Percentiles rank a stretch among this genome's conserved stretches.
Conservation (phyloP, 2,329 filamentous ascomycete species). For the Trichoderma arundinaceum region DNA sequence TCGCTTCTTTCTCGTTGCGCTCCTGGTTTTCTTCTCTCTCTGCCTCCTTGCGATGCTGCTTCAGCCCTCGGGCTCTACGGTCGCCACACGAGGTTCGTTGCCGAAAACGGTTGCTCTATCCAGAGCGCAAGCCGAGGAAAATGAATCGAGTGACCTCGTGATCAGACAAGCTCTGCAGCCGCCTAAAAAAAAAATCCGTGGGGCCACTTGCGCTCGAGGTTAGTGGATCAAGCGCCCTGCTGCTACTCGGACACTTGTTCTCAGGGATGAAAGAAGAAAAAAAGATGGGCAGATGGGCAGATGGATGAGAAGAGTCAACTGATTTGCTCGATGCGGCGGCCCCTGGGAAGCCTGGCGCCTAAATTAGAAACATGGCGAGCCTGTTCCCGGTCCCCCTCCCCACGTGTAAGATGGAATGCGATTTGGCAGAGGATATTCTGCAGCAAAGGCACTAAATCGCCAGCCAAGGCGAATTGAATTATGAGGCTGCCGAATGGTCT, state of each 20-base stretch:
- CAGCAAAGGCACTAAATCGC: too few species aligned
- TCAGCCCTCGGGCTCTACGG: neutral
- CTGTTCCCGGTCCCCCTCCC: neutral
- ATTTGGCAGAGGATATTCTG: too few species aligned
- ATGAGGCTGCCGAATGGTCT: neutral
- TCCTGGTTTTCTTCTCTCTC: neutral
- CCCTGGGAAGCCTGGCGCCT: slow-evolving; percentile 16
- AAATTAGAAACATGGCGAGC: slow-evolving; percentile 14
- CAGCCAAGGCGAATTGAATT: neutral
- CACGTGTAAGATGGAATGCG: neutral
- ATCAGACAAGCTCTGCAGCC: slow-evolving; percentile 23
- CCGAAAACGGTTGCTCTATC: slow-evolving; percentile 20
- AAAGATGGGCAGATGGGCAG: slow-evolving; percentile 7
- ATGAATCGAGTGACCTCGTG: slow-evolving; percentile 21
- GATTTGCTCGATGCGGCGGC: slow-evolving; percentile 8
- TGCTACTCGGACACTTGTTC: neutral
- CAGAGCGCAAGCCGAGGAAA: neutral
- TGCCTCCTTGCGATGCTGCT: neutral
- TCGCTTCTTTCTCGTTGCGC: neutral
- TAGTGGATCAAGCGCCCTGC: slow-evolving; percentile 5
- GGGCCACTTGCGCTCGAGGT: neutral
- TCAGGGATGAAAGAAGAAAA: neutral
- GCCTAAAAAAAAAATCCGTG: slow-evolving; percentile 2
- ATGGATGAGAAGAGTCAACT: neutral
- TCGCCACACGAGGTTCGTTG: slow-evolving; percentile 16